phyloP scores from a whole-genome alignment of 306 rosid genomes.

The Pterocarpus santalinus region DNA sequence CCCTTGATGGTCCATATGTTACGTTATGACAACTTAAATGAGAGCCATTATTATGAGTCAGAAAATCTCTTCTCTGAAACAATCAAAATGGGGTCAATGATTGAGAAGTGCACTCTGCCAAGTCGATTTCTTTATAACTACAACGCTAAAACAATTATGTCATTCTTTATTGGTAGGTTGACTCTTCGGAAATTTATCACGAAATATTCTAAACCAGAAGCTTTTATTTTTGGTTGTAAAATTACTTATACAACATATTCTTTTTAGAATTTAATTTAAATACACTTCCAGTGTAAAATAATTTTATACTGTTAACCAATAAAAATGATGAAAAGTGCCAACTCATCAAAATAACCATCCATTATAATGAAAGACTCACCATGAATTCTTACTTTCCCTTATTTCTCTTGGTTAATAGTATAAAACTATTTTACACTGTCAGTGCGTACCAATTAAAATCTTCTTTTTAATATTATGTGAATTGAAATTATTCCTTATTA shows the following conservation, averaged over 20 bases:
- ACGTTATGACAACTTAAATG: background rate
- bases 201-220: slow-evolving; percentile 8
- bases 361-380: too few relatives aligned
- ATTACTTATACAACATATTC: slow-evolving; percentile 1
- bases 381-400: too few relatives aligned
- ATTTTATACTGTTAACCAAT: too few relatives aligned
- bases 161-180: slow-evolving; percentile 25
- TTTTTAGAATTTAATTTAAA: too few relatives aligned
- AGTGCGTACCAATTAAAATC: too few relatives aligned
- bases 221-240: slow-evolving; percentile 12
- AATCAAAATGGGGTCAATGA: background rate
- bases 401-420: too few relatives aligned
- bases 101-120: background rate
- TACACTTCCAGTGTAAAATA: too few relatives aligned
- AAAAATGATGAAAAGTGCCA: too few relatives aligned
- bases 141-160: slow-evolving; percentile 27
- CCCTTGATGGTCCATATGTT: slow-evolving; percentile 5
- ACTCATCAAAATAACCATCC: too few relatives aligned
- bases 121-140: background rate
- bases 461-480: background rate
- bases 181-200: background rate
- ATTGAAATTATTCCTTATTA: background rate
- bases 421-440: too few relatives aligned
- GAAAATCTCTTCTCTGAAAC: slow-evolving; percentile 18
- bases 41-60: slow-evolving; percentile 21